Base-by-base conservation (phyloP, 2,329 filamentous ascomycete species). In the Alternaria sp. region DNA sequence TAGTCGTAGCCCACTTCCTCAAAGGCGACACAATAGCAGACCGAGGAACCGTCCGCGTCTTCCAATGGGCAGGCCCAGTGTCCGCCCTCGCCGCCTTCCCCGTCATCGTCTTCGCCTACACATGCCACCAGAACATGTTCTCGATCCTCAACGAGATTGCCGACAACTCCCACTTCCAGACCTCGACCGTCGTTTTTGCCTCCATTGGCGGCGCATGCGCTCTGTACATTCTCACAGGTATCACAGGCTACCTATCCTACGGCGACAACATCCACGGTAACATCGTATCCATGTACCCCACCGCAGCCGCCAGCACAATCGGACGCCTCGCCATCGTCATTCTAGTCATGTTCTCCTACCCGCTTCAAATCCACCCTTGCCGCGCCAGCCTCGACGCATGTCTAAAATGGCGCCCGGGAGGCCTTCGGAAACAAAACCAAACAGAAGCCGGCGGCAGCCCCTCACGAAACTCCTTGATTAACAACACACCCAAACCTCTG, bases 61-160 rank as follows among this genome's bases (percentile, higher is more conserved):
- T 97, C 62, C 81, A 86, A 61, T 97, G 92, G 89, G 89, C 88
- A 41, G 92, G 94, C 7, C 84, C 91, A 3, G 83, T 96, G 9
- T 86, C 90, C 34, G 88, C 90, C 6, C 82, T 99, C 52, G 92
- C 92, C 68, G 93, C 91, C 62, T 87, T 99, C 64, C 95, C 95
- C 0, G 93, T 99, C 52, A 93, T 98, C 56, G 92, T 99, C 2
- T 99, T 99, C 82, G 95, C 94, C n/a, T 99, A 98, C 77, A 99
- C 95, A 1, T 99, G 95, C 76, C 95, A 99, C 78, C 95, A 99
- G 73, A 99, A 99, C 76, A 99, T 99, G 95, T 99, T 99, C 77
- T 97, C 94, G 10, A 96, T 99, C 66, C 81, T 99, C 42, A 99
- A 99, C 72, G 95, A 99, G 79, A 92, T 99, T 66, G 85, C 87